Evolutionary conservation across 495 filamentous ascomycete genomes (phyloP).

Genomic region (Hyaloscypha bicolor): DNA sequence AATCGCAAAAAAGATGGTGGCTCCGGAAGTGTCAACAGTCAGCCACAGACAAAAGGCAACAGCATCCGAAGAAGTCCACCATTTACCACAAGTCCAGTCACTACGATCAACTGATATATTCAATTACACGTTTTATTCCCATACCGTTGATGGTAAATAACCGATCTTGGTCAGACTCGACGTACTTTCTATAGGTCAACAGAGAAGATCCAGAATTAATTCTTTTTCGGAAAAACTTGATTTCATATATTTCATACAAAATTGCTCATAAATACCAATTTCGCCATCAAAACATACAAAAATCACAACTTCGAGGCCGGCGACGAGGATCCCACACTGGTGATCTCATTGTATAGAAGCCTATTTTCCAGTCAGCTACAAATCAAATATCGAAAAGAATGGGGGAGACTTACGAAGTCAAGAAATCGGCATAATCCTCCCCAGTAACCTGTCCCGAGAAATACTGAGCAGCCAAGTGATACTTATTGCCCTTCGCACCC

Average conservation of each 20-base stretch:
- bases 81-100: no score
- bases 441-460: conserved; percentile 92
- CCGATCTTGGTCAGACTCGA: no score
- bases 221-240: not conserved
- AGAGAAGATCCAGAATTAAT: not conserved
- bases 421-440: conserved; percentile 96
- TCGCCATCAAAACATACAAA: conserved; percentile 3
- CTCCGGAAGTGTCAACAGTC: no score
- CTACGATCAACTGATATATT: no score
- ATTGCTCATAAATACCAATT: conserved; percentile 1
- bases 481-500: conserved; percentile 90
- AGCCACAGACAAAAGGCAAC: no score
- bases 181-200: no score
- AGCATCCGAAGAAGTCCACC: no score
- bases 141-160: no score
- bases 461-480: conserved; percentile 85
- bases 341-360: conserved; percentile 95
- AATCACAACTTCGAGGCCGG: conserved; percentile 77
- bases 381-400: not conserved
- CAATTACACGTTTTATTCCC: no score
- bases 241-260: conserved; percentile 25
- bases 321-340: conserved; percentile 67
- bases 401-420: conserved; percentile 69
- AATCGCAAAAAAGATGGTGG: no score
- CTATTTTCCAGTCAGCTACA: conserved; percentile 41